Evolutionary conservation across 208 protist species (phyloP), one percentile per base, ranked within the genome.

Genomic region (Crithidia mellificae): DNA sequence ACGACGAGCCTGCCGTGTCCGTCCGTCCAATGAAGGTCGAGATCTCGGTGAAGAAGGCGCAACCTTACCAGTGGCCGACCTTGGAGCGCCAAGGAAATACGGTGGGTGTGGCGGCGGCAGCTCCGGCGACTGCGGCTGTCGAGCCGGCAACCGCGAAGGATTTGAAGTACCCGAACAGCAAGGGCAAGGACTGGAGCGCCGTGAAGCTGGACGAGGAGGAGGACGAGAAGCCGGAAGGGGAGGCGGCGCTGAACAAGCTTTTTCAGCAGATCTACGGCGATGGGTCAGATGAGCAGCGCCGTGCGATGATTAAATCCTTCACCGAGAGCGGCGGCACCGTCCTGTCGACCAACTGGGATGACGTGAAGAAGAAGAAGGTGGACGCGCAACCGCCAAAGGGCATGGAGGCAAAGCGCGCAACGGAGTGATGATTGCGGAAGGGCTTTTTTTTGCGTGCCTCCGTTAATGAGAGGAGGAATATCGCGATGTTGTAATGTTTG

Each of bases 221-320:
- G 57, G 83, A 96, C 32, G 80, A 79, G 52, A 93, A 98, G 77
- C 88, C 84, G 19, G 86, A 98, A 63, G 94, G 93, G 22, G 92
- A 96, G 25, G 84, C 78, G 25, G 94, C 96, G 29, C 80, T 98
- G 19, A 94, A 98, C 49, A 76, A 87, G 25, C 82, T 98, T 6
- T 98, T 98, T 68, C 75, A 97, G 78, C 74, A 98, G 66, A 98
- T 98, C 66, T 98, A 98, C 78, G 81, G 89, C 44, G 78, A 96
- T 63, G 96, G 88, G 54, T 83, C 84, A 9, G 90, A 96, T 50
- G 92, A 97, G 64, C 90, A 94, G 67, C 84, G 89, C 17, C 81
- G 85, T 6, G 96, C 96, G 17, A 98, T 98, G 96, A 96, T 97
- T 63, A 98, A 98, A 67, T 98, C 93, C 11, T 98, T 97, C 68